Base-by-base conservation (phyloP, 441 rosid genomes). In the Pelargonium cotyledonis region DNA sequence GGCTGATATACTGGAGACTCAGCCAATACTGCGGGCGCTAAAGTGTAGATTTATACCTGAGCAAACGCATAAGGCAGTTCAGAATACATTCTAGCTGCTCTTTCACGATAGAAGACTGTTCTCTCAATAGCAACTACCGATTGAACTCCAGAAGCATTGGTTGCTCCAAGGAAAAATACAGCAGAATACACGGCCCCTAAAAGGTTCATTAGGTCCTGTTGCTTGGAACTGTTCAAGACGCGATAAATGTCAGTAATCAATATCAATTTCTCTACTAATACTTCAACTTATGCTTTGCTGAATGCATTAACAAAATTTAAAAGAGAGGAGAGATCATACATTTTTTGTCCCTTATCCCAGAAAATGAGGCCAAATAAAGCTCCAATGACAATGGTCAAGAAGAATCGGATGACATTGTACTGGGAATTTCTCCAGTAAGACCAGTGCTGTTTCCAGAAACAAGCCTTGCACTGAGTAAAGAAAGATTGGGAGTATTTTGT, bases 71-170 rank as follows among this genome's bases (percentile, higher is more conserved):
- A 89, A 11, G 95, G 89, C 72, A 88, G 70, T 55, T 89, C 89
- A 6, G 96, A 88, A 76, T 92, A 92, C 92, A 92, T 88, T 72
- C 96, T 88, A 68, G 92, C 97, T 47, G 90, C 90, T 72, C 82
- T 83, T 77, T 89, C 95, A 67, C 95, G 80, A 26, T 89, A 89
- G 63, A 86, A 89, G 5, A 91, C 93, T 0, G 82, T 83, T 40
- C 95, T 26, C 73, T 91, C 97, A 16, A 86, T 53, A 11, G 83
- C 78, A 0, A 84, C 85, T 10, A 86, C 80, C 0, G 91, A 89
- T 71, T 83, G 95, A 29, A 86, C 86, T 0, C 88, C 66, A 0
- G 83, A 16, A 57, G 86, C 76, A 76, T 87, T 89, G 77, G 89
- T 87, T 47, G 88, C 41, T 9, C 97, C 95, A 0, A 89, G 73